A percentile compares a stretch with the other conserved stretches of the same genome.
Evolutionary conservation across 345 rosid genomes (phyloP).

Genomic region (Eucalyptus sp.): DNA sequence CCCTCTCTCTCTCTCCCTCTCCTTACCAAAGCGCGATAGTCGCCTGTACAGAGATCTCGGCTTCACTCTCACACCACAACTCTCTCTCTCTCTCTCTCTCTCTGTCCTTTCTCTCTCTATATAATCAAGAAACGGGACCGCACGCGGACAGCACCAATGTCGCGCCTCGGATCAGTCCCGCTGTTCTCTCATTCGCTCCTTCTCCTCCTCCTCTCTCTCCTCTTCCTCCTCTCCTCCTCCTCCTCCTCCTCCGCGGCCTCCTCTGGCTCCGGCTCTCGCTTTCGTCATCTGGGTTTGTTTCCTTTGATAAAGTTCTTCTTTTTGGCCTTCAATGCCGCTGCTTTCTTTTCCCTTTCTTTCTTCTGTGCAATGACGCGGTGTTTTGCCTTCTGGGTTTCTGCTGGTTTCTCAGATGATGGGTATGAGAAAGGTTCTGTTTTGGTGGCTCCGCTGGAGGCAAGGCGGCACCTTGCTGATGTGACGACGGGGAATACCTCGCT

Average conservation of each 20-base stretch:
- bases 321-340: neutral
- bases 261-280: neutral
- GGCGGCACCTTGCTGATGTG: constrained; percentile 56
- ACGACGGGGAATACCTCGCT: constrained; percentile 28
- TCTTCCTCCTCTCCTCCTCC: neutral
- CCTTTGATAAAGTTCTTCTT: neutral
- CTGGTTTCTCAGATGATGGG: neutral
- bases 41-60: neutral
- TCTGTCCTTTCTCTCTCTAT: neutral
- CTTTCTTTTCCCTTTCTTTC: neutral
- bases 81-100: neutral
- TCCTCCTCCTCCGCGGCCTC: neutral
- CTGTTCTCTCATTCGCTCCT: neutral
- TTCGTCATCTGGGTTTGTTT: neutral
- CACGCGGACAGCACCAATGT: neutral
- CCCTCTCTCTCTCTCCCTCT: neutral
- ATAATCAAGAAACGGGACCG: neutral
- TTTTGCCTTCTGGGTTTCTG: neutral
- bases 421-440: constrained; percentile 7
- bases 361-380: neutral
- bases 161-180: neutral
- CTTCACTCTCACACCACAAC: neutral
- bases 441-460: constrained; percentile 23
- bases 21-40: neutral
- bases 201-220: neutral